Base-by-base conservation (phyloP, 1,139 yeast species). In the Geotrichum aggregatum region DNA sequence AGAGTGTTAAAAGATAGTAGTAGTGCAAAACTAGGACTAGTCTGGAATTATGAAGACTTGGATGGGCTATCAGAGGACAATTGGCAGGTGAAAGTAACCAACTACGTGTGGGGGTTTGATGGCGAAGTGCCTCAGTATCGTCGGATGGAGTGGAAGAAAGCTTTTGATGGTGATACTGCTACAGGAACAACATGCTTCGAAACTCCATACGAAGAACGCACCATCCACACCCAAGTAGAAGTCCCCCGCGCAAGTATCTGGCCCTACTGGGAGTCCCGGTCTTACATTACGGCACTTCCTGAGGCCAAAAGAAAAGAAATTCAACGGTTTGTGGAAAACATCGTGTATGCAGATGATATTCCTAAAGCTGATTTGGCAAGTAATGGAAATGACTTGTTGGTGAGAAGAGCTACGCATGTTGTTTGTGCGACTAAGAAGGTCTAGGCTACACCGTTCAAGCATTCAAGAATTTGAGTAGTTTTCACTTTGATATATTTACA, bases 1-100 rank as follows among this genome's bases (percentile, higher is more conserved):
- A 69, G 87, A 26, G 80, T 82, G 0, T 69, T 83, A n/a, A n/a
- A n/a, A n/a, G n/a, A n/a, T n/a, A n/a, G n/a, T n/a, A n/a, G n/a
- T n/a, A 69, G 66, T 18, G 79, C 77, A 3, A 63, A 63, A 47
- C 69, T 82, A 30, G 86, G 82, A 0, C 64, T 80, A 50, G 75
- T 82, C 54, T 82, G 87, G 87, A 82, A 82, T 64, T 78, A 73
- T 58, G 87, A 82, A 61, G 72, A 73, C 33, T 50, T 63, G 22
- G 64, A 61, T 10, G 50, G 52, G 2, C 58, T 63, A 44, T 57
- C 62, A 11, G 58, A 57, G 3, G 57, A 56, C 16, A 59, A 63
- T 24, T 66, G 73, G 61, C 77, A 74, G 66, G 60, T 58, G 24
- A 50, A 60, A 31, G 56, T 69, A 22, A 66, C 72, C 1, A 55